Conservation (phyloP, 2,329 filamentous ascomycete genomes). For the Diplodia seriata region DNA sequence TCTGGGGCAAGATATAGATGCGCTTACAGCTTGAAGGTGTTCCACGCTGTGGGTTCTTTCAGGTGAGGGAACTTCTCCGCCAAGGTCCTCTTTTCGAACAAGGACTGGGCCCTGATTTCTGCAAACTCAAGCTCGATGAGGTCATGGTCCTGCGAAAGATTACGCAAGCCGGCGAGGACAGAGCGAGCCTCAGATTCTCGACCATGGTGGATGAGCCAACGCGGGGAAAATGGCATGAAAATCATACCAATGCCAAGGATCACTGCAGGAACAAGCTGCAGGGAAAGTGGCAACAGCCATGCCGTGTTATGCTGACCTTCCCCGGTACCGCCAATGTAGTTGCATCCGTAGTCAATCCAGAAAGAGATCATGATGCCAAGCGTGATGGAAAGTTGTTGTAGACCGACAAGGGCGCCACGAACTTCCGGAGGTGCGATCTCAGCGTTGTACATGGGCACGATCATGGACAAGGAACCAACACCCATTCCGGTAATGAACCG, state of each 20-base stretch:
- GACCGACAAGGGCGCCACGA: conserved; percentile 69
- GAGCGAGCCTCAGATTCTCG: conserved; percentile 71
- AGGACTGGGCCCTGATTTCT: conserved; percentile 80
- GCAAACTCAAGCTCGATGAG: conserved; percentile 77
- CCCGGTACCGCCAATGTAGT: conserved; percentile 63
- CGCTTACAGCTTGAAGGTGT: conserved; percentile 53
- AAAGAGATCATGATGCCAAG: conserved; percentile 60
- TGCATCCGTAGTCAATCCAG: conserved; percentile 64
- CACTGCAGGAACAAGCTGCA: conserved; percentile 72
- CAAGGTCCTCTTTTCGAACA: conserved; percentile 77
- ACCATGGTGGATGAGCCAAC: conserved; percentile 75
- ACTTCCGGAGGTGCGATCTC: conserved; percentile 65
- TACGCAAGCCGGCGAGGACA: conserved; percentile 69
- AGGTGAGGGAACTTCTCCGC: conserved; percentile 72
- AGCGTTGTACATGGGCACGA: conserved; percentile 63
- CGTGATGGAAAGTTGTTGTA: conserved; percentile 68
- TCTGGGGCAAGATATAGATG: background rate
- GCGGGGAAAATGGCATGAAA: conserved; percentile 80
- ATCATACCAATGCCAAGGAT: conserved; percentile 73
- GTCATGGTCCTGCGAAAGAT: conserved; percentile 67
- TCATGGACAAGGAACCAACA: conserved; percentile 72
- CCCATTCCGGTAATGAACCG: conserved; percentile 76
- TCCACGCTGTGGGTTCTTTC: conserved; percentile 65
- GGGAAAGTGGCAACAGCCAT: conserved; percentile 75
- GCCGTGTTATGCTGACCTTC: conserved; percentile 67